A percentile compares a stretch with the other conserved stretches of the same genome.
Evolutionary conservation across 1,284 basidiomycete species (phyloP).

Genomic region (Leccinum pachyderme): DNA sequence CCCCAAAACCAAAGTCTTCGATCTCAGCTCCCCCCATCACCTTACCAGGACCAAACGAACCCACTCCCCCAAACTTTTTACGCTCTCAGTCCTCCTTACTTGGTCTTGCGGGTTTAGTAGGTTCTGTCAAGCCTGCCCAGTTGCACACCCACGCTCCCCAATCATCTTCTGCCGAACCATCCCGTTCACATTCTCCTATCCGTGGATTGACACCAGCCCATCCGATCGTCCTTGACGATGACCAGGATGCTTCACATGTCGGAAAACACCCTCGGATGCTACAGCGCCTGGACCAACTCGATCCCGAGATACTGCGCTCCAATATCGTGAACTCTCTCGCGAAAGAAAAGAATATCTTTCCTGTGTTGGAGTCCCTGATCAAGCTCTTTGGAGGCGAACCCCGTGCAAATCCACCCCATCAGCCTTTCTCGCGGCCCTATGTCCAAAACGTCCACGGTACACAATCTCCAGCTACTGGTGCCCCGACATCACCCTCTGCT

Average conservation of each 20-base stretch:
- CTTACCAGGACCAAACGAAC: conserved; percentile 60
- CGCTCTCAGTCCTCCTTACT: conserved; percentile 69
- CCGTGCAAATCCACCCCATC: not conserved
- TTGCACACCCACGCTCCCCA: conserved; percentile 31
- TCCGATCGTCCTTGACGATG: conserved; percentile 70
- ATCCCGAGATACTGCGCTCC: conserved; percentile 42
- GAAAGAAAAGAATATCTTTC: conserved; percentile 63
- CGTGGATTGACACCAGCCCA: conserved; percentile 56
- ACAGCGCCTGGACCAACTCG: conserved; percentile 22
- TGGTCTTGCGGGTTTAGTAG: conserved; percentile 67
- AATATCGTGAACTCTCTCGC: conserved; percentile 60
- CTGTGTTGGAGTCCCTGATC: conserved; percentile 58
- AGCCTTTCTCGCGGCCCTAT: conserved; percentile 25
- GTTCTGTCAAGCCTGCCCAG: conserved; percentile 57
- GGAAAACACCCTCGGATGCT: conserved; percentile 12
- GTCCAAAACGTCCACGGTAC: conserved; percentile 15
- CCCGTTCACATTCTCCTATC: conserved; percentile 9
- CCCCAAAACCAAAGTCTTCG: conserved; percentile 26
- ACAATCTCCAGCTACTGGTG: conserved; percentile 8
- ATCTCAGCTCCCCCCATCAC: conserved; percentile 46
- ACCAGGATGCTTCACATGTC: conserved; percentile 31
- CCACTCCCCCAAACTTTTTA: conserved; percentile 65
- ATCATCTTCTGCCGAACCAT: conserved; percentile 31
- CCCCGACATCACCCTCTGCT: conserved; percentile 7
- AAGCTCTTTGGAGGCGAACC: conserved; percentile 44